Evolutionary conservation across 1,139 yeast species (phyloP).

Genomic region (Kurtzmaniella quercitrusa): DNA sequence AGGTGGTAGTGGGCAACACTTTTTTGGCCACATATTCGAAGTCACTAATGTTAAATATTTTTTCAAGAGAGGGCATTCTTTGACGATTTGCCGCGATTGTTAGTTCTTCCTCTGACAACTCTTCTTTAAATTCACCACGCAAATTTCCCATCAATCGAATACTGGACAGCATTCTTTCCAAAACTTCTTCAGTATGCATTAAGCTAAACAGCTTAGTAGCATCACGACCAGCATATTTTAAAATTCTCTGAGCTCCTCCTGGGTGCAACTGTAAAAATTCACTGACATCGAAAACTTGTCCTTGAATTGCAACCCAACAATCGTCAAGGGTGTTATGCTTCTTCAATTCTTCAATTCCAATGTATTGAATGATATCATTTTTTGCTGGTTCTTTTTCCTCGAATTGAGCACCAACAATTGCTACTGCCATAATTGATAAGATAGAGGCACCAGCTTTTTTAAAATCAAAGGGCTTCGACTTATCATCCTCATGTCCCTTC

Average conservation of each 20-base stretch:
- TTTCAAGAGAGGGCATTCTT: conserved; percentile 20
- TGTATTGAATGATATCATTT: conserved; percentile 5
- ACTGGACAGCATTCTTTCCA: conserved; percentile 11
- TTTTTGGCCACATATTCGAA: conserved; percentile 28
- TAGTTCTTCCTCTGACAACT: conserved; percentile 8
- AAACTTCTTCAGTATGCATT: conserved; percentile 11
- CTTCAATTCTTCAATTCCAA: conserved; percentile 11
- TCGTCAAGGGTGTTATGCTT: conserved; percentile 11
- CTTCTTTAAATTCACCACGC: conserved; percentile 13
- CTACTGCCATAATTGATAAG: background rate
- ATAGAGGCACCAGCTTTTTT: background rate
- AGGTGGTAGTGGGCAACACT: conserved; percentile 23
- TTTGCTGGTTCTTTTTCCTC: background rate
- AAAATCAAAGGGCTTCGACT: background rate
- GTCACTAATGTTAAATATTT: conserved; percentile 26
- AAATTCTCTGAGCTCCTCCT: conserved; percentile 22
- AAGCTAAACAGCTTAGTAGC: conserved; percentile 17
- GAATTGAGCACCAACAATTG: background rate
- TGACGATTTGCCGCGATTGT: conserved; percentile 15
- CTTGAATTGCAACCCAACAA: conserved; percentile 26
- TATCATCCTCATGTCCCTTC: background rate
- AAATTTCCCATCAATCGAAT: conserved; percentile 13
- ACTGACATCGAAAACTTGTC: conserved; percentile 26
- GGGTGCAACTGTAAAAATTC: conserved; percentile 22
- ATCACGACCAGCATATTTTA: conserved; percentile 25